These are phyloP conservation scores for Pseudoturritis turrita DNA, from an alignment of 345 rosid genomes.

Conservation along the genomic window DNA sequence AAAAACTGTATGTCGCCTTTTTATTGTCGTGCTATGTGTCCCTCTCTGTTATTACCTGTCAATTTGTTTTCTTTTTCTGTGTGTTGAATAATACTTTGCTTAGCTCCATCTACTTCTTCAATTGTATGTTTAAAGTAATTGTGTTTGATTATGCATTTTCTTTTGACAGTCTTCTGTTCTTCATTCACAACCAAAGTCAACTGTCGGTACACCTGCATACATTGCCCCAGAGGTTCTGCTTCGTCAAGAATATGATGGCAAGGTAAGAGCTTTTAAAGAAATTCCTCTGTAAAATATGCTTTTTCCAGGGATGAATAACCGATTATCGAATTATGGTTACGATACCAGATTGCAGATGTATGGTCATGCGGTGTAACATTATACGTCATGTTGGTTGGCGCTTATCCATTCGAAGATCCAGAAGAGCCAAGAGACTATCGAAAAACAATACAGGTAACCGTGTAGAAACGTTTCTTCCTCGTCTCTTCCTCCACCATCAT, in stretches of 20 bases:
- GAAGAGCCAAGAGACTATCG: slow-evolving; percentile 88
- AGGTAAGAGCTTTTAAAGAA: slow-evolving; percentile 43
- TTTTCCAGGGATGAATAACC: not conserved
- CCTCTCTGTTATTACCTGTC: too few relatives aligned
- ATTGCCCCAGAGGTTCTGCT: slow-evolving; percentile 93
- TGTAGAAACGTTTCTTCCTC: not conserved
- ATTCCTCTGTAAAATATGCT: not conserved
- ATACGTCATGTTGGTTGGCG: slow-evolving; percentile 93
- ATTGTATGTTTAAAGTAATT: not conserved
- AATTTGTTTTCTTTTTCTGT: too few relatives aligned
- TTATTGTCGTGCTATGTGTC: too few relatives aligned
- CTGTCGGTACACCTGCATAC: slow-evolving; percentile 99
- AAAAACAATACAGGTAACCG: slow-evolving; percentile 68
- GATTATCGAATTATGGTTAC: not conserved
- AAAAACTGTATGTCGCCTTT: not conserved
- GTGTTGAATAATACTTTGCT: too few relatives aligned
- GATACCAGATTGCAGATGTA: slow-evolving; percentile 84
- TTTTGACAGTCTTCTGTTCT: slow-evolving; percentile 75
- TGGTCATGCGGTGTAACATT: slow-evolving; percentile 98
- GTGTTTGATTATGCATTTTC: not conserved
- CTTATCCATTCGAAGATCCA: slow-evolving; percentile 95
- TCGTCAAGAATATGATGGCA: slow-evolving; percentile 88
- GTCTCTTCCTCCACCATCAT: not conserved
- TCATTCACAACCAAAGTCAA: slow-evolving; percentile 94
- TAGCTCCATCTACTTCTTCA: not conserved